phyloP scores from a whole-genome alignment of 441 rosid genomes.

The Eruca vesicaria region DNA sequence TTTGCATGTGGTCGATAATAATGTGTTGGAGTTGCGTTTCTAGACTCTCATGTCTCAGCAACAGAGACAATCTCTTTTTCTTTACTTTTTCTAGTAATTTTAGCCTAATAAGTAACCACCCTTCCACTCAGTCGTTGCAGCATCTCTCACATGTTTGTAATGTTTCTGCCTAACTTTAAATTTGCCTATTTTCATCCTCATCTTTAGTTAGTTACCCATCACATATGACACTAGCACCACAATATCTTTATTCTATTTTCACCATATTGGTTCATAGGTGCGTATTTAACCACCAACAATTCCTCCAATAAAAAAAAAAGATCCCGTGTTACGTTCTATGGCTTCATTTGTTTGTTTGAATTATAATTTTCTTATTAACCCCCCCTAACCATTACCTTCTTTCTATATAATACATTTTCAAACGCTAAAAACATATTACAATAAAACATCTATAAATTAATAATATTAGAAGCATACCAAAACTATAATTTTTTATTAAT shows the following conservation, averaged over 20 bases:
- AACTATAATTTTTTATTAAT: too few relatives aligned
- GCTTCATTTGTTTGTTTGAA: background rate
- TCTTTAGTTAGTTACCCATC: conserved; percentile 9
- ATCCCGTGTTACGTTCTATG: background rate
- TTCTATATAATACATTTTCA: background rate
- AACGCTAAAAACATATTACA: background rate
- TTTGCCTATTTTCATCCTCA: conserved; percentile 14
- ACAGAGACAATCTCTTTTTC: conserved; percentile 22
- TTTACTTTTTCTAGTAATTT: conserved; percentile 19
- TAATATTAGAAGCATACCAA: too few relatives aligned
- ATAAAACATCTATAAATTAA: too few relatives aligned
- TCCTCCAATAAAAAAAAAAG: background rate
- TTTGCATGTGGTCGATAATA: background rate
- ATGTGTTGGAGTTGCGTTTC: conserved; percentile 26
- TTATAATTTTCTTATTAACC: background rate
- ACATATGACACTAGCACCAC: background rate
- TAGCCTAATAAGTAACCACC: conserved; percentile 31
- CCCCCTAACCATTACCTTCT: background rate
- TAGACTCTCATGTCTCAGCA: conserved; percentile 25
- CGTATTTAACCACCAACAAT: background rate
- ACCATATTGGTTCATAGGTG: background rate
- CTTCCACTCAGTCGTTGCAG: conserved; percentile 13
- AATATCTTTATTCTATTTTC: background rate
- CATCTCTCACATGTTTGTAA: conserved; percentile 6
- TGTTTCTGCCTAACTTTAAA: conserved; percentile 31